These are phyloP conservation scores for Penicillium pancosmium DNA, from an alignment of 495 filamentous ascomycete genomes.

Conservation along the genomic window DNA sequence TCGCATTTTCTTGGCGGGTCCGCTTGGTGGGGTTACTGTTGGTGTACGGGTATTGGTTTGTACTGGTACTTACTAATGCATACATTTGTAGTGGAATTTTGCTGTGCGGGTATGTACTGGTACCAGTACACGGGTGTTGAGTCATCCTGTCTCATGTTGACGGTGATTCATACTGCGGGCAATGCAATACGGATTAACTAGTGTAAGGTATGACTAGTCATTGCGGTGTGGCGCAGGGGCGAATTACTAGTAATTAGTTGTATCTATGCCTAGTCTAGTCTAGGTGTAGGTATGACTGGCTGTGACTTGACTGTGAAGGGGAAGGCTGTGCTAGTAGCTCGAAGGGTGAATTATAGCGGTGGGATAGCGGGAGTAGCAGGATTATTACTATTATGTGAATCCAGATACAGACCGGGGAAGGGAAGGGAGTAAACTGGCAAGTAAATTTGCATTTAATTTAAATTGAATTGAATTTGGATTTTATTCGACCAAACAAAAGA, in stretches of 20 bases:
- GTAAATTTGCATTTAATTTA: background rate
- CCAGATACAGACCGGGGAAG: no score
- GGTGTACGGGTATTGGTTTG: background rate
- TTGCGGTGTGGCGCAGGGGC: background rate
- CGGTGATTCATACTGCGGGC: constrained; percentile 8
- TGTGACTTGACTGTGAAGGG: no score
- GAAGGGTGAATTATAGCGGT: no score
- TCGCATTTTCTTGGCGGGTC: background rate
- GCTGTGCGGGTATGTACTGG: background rate
- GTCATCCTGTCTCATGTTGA: constrained; percentile 37
- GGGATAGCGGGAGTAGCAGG: no score
- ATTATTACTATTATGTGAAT: no score
- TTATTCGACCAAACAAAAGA: background rate
- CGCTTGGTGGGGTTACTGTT: background rate
- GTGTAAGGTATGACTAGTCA: background rate
- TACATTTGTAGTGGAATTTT: no score
- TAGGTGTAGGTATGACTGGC: no score
- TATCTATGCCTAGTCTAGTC: no score
- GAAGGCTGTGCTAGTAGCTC: no score
- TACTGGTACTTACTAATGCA: constrained; percentile 19
- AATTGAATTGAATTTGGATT: background rate
- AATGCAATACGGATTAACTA: background rate
- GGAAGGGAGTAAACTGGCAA: no score
- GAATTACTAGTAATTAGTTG: no score
- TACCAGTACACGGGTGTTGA: constrained; percentile 16